phyloP scores from a whole-genome alignment of 2,329 filamentous ascomycete species.

The Paraconiothyrium sp. region DNA sequence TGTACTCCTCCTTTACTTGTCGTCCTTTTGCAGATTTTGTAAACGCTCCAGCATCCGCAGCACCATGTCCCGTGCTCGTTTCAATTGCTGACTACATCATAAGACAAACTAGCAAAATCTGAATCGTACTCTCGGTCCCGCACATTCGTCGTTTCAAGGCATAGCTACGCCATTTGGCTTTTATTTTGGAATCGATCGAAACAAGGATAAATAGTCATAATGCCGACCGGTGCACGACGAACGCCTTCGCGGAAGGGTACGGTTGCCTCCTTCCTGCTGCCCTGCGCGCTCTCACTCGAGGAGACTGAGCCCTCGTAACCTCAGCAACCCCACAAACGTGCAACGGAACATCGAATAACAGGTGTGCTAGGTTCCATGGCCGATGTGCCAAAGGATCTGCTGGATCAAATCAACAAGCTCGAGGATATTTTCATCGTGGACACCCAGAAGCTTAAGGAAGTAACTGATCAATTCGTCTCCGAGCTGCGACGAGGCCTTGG shows the following conservation, averaged over 20 bases:
- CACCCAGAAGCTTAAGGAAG: slow-evolving; percentile 82
- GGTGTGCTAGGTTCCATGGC: slow-evolving; percentile 78
- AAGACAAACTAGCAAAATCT: slow-evolving; percentile 7
- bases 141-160: background rate
- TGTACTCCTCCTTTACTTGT: background rate
- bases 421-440: slow-evolving; percentile 86
- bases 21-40: background rate
- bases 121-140: background rate
- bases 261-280: slow-evolving; percentile 44
- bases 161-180: background rate
- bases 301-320: background rate
- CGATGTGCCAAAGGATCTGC: slow-evolving; percentile 86
- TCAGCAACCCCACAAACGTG: slow-evolving; percentile 3
- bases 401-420: slow-evolving; percentile 81
- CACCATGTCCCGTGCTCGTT: background rate
- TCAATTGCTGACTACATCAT: slow-evolving; percentile 12
- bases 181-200: background rate
- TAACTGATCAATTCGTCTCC: slow-evolving; percentile 86
- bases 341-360: slow-evolving; percentile 31
- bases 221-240: slow-evolving; percentile 73
- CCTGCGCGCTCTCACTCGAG: background rate
- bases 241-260: slow-evolving; percentile 78
- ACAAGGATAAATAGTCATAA: slow-evolving; percentile 51
- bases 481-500: slow-evolving; percentile 89
- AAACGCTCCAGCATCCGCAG: background rate